phyloP scores from a whole-genome alignment of 2,329 filamentous ascomycete species.

The Rutstroemia sydowiana region DNA sequence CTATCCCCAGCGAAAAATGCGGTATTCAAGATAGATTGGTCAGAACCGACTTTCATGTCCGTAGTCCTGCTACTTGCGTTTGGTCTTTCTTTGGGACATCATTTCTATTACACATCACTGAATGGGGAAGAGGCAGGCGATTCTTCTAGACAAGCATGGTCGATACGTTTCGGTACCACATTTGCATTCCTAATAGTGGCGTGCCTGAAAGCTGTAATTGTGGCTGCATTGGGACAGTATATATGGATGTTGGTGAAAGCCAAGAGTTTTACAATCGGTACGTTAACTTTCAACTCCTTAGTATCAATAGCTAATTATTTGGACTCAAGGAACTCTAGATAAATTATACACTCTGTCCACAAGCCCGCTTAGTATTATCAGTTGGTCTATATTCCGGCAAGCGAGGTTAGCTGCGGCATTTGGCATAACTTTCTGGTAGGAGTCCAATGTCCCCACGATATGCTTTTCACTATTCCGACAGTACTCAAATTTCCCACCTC shows the following conservation, averaged over 20 bases:
- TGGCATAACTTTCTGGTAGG: neutral
- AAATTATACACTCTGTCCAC: conserved; percentile 15
- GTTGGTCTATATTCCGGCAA: conserved; percentile 2
- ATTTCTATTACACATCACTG: neutral
- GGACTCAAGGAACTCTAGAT: conserved; percentile 10
- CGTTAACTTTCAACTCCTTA: too few species aligned
- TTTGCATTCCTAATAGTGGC: conserved; percentile 15
- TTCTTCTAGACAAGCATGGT: conserved; percentile 11
- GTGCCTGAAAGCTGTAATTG: conserved; percentile 9
- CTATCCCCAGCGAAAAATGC: neutral
- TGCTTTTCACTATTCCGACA: neutral
- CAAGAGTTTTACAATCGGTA: conserved; percentile 9
- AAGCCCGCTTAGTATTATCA: conserved; percentile 10
- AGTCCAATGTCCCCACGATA: too few species aligned
- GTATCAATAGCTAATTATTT: too few species aligned
- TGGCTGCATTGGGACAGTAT: conserved; percentile 15
- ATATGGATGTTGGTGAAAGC: conserved; percentile 16
- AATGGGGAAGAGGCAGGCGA: neutral
- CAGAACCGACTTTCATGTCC: neutral
- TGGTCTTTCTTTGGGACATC: neutral
- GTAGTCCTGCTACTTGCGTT: neutral
- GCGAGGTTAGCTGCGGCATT: neutral
- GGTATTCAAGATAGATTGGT: neutral
- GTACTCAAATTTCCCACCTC: too few species aligned
- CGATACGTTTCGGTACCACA: conserved; percentile 14